These are phyloP conservation scores for Nannochloris sp. DNA, from an alignment of 139 green algal genomes.

Conservation along the genomic window DNA sequence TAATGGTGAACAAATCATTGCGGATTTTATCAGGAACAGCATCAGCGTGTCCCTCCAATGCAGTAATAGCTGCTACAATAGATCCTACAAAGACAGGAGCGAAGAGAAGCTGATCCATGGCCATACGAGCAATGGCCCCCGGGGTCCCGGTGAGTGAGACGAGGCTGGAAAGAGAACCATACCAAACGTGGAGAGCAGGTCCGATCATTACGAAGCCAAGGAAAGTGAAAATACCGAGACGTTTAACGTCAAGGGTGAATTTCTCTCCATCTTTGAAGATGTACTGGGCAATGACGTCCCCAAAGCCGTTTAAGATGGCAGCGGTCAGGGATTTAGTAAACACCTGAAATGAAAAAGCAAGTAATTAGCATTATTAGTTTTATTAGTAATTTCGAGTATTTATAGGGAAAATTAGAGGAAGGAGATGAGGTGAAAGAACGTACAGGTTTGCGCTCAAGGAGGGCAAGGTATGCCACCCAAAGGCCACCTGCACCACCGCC, in stretches of 20 bases:
- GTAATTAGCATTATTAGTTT: not conserved
- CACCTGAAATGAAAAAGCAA: conserved; percentile 31
- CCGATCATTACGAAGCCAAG: conserved; percentile 65
- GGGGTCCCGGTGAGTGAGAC: conserved; percentile 43
- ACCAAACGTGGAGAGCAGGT: conserved; percentile 80
- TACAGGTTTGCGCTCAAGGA: conserved; percentile 34
- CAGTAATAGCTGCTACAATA: conserved; percentile 62
- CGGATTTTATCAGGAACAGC: conserved; percentile 64
- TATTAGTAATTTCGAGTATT: not conserved
- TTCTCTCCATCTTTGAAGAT: conserved; percentile 47
- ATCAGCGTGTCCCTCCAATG: conserved; percentile 57
- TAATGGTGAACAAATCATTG: conserved; percentile 53
- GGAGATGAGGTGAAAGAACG: not conserved
- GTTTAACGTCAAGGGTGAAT: conserved; percentile 50
- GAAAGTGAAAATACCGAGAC: conserved; percentile 61
- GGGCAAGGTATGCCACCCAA: conserved; percentile 46
- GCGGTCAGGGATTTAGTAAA: conserved; percentile 74
- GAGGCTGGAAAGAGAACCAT: conserved; percentile 50
- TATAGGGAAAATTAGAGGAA: not conserved
- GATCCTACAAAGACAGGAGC: conserved; percentile 78
- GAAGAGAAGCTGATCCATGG: conserved; percentile 83
- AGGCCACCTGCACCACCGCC: conserved; percentile 7
- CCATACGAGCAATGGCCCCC: conserved; percentile 43
- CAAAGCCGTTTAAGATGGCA: conserved; percentile 73
- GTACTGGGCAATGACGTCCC: conserved; percentile 75